Conservation (phyloP, 371 early-diverging fungal genomes). For the Mitosporidium daphniae region DNA sequence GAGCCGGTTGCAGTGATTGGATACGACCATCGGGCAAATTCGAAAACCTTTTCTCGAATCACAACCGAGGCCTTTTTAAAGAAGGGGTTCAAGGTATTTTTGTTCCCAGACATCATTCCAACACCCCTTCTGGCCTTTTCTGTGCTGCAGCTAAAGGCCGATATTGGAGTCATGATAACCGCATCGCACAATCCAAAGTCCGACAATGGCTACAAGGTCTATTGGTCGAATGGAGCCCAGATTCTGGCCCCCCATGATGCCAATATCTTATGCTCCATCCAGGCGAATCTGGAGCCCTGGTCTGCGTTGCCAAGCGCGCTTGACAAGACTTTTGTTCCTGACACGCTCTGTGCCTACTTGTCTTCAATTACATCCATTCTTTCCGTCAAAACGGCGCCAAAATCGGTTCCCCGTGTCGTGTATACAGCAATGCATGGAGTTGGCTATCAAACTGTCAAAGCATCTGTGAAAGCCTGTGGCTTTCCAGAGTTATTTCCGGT, state of each 20-base stretch:
- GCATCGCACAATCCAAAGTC: constrained; percentile 86
- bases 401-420: constrained; percentile 9
- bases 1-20: constrained; percentile 51
- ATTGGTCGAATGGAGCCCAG: constrained; percentile 13
- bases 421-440: constrained; percentile 91
- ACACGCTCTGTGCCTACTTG: too few relatives aligned
- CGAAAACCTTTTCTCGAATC: constrained; percentile 31
- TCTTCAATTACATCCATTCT: too few relatives aligned
- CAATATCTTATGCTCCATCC: too few relatives aligned
- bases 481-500: constrained; percentile 6
- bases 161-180: constrained; percentile 80
- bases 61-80: constrained; percentile 42
- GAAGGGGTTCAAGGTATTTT: constrained; percentile 41
- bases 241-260: constrained; percentile 55
- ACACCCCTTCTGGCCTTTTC: constrained; percentile 68
- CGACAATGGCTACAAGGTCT: constrained; percentile 93
- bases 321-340: constrained; percentile 1
- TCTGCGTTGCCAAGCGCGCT: constrained; percentile 32
- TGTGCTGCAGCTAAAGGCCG: constrained; percentile 24
- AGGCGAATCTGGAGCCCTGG: too few relatives aligned
- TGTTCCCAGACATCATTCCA: constrained; percentile 25
- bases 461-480: constrained; percentile 22
- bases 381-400: not conserved
- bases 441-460: constrained; percentile 27
- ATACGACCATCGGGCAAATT: constrained; percentile 65